Percentiles rank a stretch among this genome's conserved stretches.
These are phyloP conservation scores for Mesotaenium endlicherianum DNA, from an alignment of 139 green algal genomes.

Conservation along the genomic window DNA sequence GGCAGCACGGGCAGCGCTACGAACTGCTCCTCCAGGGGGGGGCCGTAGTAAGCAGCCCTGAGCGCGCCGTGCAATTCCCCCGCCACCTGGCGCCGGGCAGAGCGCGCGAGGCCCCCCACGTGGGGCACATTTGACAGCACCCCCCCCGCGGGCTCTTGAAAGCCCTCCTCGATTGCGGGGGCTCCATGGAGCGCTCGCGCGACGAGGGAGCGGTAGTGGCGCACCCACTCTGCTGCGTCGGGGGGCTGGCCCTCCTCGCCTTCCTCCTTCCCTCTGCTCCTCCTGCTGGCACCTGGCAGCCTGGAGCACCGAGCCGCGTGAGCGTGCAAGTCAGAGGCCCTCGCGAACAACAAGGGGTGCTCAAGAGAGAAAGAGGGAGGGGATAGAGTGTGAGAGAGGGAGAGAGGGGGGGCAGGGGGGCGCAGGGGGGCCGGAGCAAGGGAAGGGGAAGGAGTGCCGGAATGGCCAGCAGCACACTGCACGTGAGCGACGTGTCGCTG, in stretches of 20 bases:
- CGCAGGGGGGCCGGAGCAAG: not conserved
- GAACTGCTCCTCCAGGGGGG: not conserved
- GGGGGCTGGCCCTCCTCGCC: too few relatives aligned
- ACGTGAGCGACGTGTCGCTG: too few relatives aligned
- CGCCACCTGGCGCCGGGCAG: not conserved
- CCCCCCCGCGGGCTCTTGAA: not conserved
- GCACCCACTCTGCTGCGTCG: too few relatives aligned
- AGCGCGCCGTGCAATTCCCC: conserved; percentile 6
- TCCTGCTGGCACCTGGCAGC: too few relatives aligned
- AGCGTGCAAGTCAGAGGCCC: too few relatives aligned
- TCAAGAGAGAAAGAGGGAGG: too few relatives aligned
- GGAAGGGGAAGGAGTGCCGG: not conserved
- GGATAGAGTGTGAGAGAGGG: too few relatives aligned
- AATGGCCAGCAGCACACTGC: not conserved
- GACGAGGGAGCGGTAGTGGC: not conserved
- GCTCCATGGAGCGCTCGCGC: not conserved
- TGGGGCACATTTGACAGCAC: too few relatives aligned
- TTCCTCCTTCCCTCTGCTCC: too few relatives aligned
- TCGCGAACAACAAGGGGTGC: too few relatives aligned
- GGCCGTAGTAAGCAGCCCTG: not conserved
- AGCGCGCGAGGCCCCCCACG: not conserved
- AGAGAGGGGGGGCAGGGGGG: not conserved
- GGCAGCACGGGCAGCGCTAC: not conserved
- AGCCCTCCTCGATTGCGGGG: not conserved
- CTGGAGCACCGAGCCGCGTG: too few relatives aligned